phyloP scores from a whole-genome alignment of 2,329 filamentous ascomycete species.

The Akanthomyces muscarius region DNA sequence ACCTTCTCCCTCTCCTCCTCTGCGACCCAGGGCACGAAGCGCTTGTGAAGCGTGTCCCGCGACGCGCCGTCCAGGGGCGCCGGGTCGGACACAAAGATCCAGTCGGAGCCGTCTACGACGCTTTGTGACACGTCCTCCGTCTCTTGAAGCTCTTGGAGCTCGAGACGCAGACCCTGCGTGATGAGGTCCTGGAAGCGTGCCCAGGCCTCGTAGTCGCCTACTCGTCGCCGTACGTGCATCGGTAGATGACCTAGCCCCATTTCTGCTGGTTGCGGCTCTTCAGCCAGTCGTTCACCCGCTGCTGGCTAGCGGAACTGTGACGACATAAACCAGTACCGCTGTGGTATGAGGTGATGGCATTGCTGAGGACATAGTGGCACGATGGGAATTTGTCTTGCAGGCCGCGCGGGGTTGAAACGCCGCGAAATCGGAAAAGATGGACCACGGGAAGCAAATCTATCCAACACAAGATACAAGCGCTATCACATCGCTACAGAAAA shows the following conservation, averaged over 20 bases:
- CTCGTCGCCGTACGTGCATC: constrained; percentile 20
- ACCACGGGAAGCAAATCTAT: no score
- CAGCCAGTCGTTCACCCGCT: neutral
- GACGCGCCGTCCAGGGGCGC: constrained; percentile 10
- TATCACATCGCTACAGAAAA: no score
- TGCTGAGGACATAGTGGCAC: neutral
- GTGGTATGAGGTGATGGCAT: neutral
- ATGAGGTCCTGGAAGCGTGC: constrained; percentile 6
- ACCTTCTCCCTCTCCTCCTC: neutral
- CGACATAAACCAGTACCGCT: neutral
- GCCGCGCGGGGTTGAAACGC: no score
- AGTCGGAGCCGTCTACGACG: constrained; percentile 13
- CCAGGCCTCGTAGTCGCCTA: constrained; percentile 11
- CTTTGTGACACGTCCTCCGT: neutral
- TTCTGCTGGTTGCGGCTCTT: neutral
- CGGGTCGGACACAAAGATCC: constrained; percentile 15
- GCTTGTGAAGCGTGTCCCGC: neutral
- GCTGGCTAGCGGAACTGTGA: neutral
- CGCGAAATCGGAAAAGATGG: no score
- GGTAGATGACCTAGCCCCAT: constrained; percentile 22
- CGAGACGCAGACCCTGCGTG: neutral
- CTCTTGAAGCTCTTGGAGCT: neutral
- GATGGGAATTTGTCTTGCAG: no score
- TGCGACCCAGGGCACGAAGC: neutral
- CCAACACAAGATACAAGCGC: no score